A percentile compares a stretch with the other conserved stretches of the same genome.
These are phyloP conservation scores for Blastobotrys aristatus DNA, from an alignment of 1,139 yeast species.

Conservation along the genomic window DNA sequence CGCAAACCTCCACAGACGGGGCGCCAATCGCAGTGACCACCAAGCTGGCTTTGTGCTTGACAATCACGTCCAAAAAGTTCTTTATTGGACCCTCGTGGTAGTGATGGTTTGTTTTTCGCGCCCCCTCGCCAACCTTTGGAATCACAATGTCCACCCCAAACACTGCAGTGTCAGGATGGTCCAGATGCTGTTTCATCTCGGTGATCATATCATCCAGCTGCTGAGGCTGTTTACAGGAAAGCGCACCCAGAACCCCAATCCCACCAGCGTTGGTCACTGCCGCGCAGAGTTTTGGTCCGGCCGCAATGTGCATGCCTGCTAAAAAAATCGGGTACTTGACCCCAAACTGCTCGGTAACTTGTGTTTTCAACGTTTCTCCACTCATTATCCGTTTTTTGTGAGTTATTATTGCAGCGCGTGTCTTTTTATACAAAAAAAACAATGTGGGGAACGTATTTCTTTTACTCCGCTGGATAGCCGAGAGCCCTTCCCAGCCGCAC, in stretches of 20 bases:
- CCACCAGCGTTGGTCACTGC: slow-evolving; percentile 32
- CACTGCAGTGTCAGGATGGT: slow-evolving; percentile 20
- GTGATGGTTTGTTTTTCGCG: slow-evolving; percentile 29
- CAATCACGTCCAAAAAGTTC: slow-evolving; percentile 24
- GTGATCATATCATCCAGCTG: slow-evolving; percentile 25
- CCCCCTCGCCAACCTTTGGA: slow-evolving; percentile 29
- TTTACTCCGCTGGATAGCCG: too few species aligned
- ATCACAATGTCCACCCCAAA: slow-evolving; percentile 29
- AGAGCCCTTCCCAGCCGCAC: too few species aligned
- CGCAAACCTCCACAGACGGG: slow-evolving; percentile 37
- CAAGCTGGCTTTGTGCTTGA: slow-evolving; percentile 23
- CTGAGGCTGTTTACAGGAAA: slow-evolving; percentile 24
- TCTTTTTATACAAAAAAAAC: too few species aligned
- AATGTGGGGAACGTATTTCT: too few species aligned
- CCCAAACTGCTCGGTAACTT: slow-evolving; percentile 27
- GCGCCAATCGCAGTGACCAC: slow-evolving; percentile 41
- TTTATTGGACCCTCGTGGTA: slow-evolving; percentile 27
- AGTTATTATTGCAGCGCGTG: slow-evolving; percentile 1
- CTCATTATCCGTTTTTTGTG: neutral
- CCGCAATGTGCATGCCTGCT: slow-evolving; percentile 30
- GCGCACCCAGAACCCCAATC: slow-evolving; percentile 29
- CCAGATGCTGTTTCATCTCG: slow-evolving; percentile 24
- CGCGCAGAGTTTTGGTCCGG: slow-evolving; percentile 28
- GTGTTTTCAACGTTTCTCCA: slow-evolving; percentile 20
- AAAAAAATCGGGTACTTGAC: slow-evolving; percentile 28